These are phyloP conservation scores for Lichtheimia hyalospora DNA, from an alignment of 371 early-diverging fungal genomes.

Conservation along the genomic window DNA sequence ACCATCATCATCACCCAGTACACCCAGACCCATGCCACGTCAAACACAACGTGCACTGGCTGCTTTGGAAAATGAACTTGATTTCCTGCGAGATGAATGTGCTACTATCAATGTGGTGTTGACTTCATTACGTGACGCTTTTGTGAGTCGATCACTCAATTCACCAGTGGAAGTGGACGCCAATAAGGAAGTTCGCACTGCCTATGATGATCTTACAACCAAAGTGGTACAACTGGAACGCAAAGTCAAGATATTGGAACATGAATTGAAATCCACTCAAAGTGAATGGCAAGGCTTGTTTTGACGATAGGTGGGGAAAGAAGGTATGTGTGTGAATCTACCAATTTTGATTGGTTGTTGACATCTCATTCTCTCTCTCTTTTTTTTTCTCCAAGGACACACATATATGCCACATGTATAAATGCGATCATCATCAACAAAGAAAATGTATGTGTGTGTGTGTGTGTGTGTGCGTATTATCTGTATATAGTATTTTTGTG, in stretches of 20 bases:
- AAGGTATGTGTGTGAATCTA: too few species aligned
- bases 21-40: too few species aligned
- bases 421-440: neutral
- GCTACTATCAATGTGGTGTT: conserved; percentile 12
- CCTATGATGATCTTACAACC: conserved; percentile 32
- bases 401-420: neutral
- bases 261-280: conserved; percentile 2
- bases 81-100: conserved; percentile 13
- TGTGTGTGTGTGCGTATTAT: too few species aligned
- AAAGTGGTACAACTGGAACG: conserved; percentile 33
- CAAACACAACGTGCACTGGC: too few species aligned
- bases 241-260: conserved; percentile 28
- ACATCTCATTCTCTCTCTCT: too few species aligned
- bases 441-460: too few species aligned
- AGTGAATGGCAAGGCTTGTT: too few species aligned
- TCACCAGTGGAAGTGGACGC: conserved; percentile 9
- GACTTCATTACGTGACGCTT: conserved; percentile 12
- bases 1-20: too few species aligned
- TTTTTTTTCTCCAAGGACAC: neutral
- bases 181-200: conserved; percentile 26
- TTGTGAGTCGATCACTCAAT: neutral
- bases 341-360: too few species aligned
- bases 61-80: conserved; percentile 5
- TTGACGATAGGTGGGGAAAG: too few species aligned
- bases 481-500: too few species aligned